Evolutionary conservation across 768 basidiomycete species (phyloP).

Genomic region (Hygrocybe punicea): DNA sequence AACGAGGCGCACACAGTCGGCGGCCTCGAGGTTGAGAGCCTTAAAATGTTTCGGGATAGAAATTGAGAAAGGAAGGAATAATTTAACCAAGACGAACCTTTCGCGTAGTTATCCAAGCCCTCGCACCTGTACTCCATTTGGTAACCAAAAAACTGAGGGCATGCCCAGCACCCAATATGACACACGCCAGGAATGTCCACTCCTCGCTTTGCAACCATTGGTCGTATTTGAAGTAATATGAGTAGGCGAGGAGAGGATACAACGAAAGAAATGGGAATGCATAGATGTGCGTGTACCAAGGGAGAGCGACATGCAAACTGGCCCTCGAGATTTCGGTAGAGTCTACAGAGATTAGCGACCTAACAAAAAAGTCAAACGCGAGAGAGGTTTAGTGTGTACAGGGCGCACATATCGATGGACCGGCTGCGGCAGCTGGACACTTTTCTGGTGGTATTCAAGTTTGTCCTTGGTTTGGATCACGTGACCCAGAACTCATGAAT

Average conservation of each 20-base stretch:
- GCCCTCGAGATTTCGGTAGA: conserved; percentile 68
- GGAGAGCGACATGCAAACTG: conserved; percentile 61
- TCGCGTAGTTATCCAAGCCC: conserved; percentile 75
- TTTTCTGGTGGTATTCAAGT: no score
- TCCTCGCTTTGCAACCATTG: conserved; percentile 90
- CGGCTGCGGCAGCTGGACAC: no score
- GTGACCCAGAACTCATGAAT: no score
- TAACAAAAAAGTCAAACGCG: not conserved
- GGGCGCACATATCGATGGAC: not conserved
- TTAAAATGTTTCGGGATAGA: conserved; percentile 14
- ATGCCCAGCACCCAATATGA: conserved; percentile 79
- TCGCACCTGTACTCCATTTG: conserved; percentile 79
- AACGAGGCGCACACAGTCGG: conserved; percentile 77
- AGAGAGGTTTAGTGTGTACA: not conserved
- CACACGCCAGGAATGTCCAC: conserved; percentile 95
- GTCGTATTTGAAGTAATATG: conserved; percentile 89
- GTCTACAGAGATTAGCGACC: conserved; percentile 34
- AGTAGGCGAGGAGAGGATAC: conserved; percentile 82
- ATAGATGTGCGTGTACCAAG: conserved; percentile 72
- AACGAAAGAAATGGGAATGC: conserved; percentile 73
- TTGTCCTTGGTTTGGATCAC: no score
- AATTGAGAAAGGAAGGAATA: not conserved
- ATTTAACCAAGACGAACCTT: conserved; percentile 52
- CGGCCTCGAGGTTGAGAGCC: conserved; percentile 66
- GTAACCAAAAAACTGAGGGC: conserved; percentile 91